Percentiles rank a stretch among this genome's conserved stretches.
Evolutionary conservation across 2,329 filamentous ascomycete species (phyloP).

Genomic region (Fusarium sp.): DNA sequence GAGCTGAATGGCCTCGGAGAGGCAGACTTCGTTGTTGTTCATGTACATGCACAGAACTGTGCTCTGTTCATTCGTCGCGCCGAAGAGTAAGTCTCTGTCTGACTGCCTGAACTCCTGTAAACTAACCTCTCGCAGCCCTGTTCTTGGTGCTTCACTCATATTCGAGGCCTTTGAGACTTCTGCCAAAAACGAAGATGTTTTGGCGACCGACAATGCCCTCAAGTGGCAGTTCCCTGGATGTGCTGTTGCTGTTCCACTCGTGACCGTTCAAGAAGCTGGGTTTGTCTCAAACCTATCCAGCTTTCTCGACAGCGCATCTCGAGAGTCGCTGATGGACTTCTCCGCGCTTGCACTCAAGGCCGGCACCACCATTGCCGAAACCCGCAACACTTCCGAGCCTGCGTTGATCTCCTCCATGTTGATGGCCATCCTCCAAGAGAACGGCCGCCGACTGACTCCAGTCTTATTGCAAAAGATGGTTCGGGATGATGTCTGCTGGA

Average conservation of each 20-base stretch:
- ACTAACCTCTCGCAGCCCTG: slow-evolving; percentile 31
- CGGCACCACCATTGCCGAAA: slow-evolving; percentile 61
- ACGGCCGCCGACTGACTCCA: slow-evolving; percentile 58
- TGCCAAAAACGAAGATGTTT: slow-evolving; percentile 62
- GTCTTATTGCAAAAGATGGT: slow-evolving; percentile 66
- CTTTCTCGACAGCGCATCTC: slow-evolving; percentile 69
- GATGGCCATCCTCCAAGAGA: slow-evolving; percentile 69
- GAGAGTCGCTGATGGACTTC: slow-evolving; percentile 66
- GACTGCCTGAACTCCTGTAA: not conserved
- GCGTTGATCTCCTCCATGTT: slow-evolving; percentile 70
- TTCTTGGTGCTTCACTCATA: slow-evolving; percentile 45
- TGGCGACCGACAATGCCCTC: slow-evolving; percentile 64
- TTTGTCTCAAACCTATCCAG: slow-evolving; percentile 54
- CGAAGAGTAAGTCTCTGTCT: slow-evolving; percentile 40
- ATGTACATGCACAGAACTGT: slow-evolving; percentile 48
- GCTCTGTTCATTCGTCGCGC: slow-evolving; percentile 46
- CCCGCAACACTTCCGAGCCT: slow-evolving; percentile 69
- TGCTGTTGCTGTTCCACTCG: slow-evolving; percentile 59
- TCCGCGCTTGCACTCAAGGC: slow-evolving; percentile 66
- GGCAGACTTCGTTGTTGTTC: slow-evolving; percentile 33
- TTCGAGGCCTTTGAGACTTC: slow-evolving; percentile 73
- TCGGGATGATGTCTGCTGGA: slow-evolving; percentile 70
- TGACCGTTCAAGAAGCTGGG: slow-evolving; percentile 38
- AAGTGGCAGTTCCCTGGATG: slow-evolving; percentile 70
- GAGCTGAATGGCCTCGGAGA: slow-evolving; percentile 31